Evolutionary conservation across 1,284 basidiomycete species (phyloP).

Genomic region (Vanrija humicola): DNA sequence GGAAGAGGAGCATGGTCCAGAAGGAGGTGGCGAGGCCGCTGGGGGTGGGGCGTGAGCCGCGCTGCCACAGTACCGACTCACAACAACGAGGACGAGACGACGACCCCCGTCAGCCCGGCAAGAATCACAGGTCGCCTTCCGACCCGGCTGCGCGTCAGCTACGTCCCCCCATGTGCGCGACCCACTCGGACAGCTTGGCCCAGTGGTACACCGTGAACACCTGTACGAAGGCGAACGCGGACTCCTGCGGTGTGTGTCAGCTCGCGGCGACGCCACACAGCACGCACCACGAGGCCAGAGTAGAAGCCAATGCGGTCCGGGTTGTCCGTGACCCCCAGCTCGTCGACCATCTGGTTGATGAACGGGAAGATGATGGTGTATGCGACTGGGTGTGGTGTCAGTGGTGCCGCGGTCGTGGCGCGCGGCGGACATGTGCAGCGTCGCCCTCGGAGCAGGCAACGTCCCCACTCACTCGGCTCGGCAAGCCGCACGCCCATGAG

Average conservation of each 20-base stretch:
- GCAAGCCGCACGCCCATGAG: conserved; percentile 40
- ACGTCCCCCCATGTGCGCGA: background rate
- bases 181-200: conserved; percentile 45
- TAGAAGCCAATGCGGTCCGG: conserved; percentile 47
- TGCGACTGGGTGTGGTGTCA: conserved; percentile 20
- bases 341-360: conserved; percentile 50
- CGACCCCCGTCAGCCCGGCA: conserved; percentile 38
- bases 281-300: conserved; percentile 33
- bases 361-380: conserved; percentile 53
- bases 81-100: conserved; percentile 41
- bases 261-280: too few relatives aligned
- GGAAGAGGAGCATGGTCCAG: conserved; percentile 39
- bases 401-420: background rate
- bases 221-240: conserved; percentile 45
- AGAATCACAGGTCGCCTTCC: conserved; percentile 44
- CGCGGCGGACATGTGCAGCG: background rate
- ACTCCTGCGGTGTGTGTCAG: conserved; percentile 23
- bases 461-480: conserved; percentile 30
- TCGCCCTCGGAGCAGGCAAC: background rate
- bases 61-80: conserved; percentile 13
- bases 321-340: conserved; percentile 47
- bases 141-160: conserved; percentile 22
- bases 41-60: conserved; percentile 1
- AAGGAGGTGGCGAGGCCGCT: conserved; percentile 43
- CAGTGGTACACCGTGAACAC: conserved; percentile 48